Base-by-base conservation (phyloP, 2,329 filamentous ascomycete genomes). In the Zymoseptoria brevis region DNA sequence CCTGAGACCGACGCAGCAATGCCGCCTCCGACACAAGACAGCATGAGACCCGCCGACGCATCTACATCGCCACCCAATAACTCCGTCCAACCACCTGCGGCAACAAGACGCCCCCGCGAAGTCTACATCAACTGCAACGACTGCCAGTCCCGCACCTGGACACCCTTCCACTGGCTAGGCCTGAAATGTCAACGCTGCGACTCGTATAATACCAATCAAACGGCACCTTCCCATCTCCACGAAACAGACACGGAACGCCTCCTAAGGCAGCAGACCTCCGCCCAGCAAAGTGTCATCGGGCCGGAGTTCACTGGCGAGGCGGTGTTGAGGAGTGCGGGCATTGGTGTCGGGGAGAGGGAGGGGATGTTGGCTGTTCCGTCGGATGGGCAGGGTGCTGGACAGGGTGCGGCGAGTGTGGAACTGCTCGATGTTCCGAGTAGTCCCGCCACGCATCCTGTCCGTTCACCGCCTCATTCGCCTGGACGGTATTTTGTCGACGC, bases 101-200 rank as follows among this genome's bases (percentile, higher is more conserved):
- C 60, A 56, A 52, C 58, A 50, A 35, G 66, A 8, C 60, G 70
- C 6, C 72, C 72, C 22, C 63, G 70, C 51, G 64, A 86, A 62
- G 93, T 91, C 13, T 83, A 92, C 63, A 84, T 97, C 54, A 84
- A 92, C 62, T 99, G 94, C 75, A 97, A 99, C 72, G 94, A 99
- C 75, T 99, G 94, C 75, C 89, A 87, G 52, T 88, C 89, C 11
- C 92, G 91, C 71, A 92, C 88, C 62, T 88, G 88, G 21, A 90
- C 94, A 21, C 82, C 83, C 29, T 99, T 95, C 71, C 94, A 99
- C 75, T 99, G 94, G 90, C 79, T 97, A 4, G 94, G 94, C 0
- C 79, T 96, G 52, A 96, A 96, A 74, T 99, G 94, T 72, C 86
- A 78, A 53, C 74, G 81, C 67, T 86, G 79, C 67, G 78, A 80